Evolutionary conservation across 2,329 filamentous ascomycete species (phyloP), one percentile per base, ranked within the genome.

Genomic region (Xylaria hypoxylon): DNA sequence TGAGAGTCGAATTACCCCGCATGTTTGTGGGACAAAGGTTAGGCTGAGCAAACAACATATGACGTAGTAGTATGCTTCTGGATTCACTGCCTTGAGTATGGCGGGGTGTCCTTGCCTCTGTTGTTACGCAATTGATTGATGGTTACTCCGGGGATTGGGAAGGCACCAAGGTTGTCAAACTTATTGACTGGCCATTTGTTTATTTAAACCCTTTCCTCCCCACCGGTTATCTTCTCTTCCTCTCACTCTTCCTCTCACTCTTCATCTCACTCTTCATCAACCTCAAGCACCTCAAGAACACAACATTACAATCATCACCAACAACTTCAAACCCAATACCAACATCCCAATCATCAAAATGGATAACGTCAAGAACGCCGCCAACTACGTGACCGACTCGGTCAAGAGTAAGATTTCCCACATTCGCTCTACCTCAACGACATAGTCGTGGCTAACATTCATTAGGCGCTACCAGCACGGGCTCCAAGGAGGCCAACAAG

Each of bases 401-500:
- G 79, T 88, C 77, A 84, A 90, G 83, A 81, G 89, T 71, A 68
- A 24, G 70, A 50, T 35, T 19, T 6, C 42, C 45, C n/a, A n/a
- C 50, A 2, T 35, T 11, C n/a, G n/a, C 6, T 47, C 13, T 47
- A 28, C 22, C 8, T 51, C 31, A 11, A 45, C 26, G 47, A 11
- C 53, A 17, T 3, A n/a, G 28, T 33, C 22, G 8, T 56, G 26
- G 59, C 67, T 68, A 56, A 68, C 65, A 2, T 35, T 10, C 13
- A 8, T 26, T 17, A 73, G 72, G 71, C 77, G 82, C 82, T 68
- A 77, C 83, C 69, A 81, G 82, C 68, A 83, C 85, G 71, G 81
- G 85, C 68, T 87, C 84, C 81, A 91, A 91, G 87, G 88, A 90
- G 82, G 82, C 82, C 82, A 91, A 91, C 86, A 90, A 91, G 86